These are phyloP conservation scores for Strobilomyces dryophilus DNA, from an alignment of 768 basidiomycete species.

Conservation along the genomic window DNA sequence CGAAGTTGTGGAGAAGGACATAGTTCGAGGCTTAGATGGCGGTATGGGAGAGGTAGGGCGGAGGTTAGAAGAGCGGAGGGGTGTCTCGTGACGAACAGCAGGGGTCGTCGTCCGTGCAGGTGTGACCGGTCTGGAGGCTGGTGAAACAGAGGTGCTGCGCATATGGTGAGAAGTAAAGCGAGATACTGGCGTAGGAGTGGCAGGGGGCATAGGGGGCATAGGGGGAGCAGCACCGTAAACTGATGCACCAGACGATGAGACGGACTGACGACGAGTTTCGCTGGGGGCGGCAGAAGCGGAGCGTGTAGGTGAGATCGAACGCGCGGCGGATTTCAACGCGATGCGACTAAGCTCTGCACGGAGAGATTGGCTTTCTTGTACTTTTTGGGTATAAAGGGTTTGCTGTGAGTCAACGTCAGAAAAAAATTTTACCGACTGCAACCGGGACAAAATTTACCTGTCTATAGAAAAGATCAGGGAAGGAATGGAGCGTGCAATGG, in stretches of 20 bases:
- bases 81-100: conserved; percentile 28
- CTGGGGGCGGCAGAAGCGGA: conserved; percentile 28
- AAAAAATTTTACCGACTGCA: conserved; percentile 3
- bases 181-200: conserved; percentile 44
- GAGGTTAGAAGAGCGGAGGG: conserved; percentile 26
- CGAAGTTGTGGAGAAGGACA: conserved; percentile 44
- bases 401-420: conserved; percentile 39
- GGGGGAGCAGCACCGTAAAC: conserved; percentile 29
- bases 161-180: conserved; percentile 52
- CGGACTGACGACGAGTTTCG: conserved; percentile 29
- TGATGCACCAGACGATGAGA: conserved; percentile 30
- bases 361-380: conserved; percentile 66
- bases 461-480: conserved; percentile 36
- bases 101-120: conserved; percentile 29
- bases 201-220: conserved; percentile 40
- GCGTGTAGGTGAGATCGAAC: conserved; percentile 22
- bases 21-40: conserved; percentile 43
- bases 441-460: conserved; percentile 48
- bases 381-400: conserved; percentile 58
- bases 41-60: conserved; percentile 29
- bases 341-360: conserved; percentile 61
- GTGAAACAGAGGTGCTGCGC: conserved; percentile 51
- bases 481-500: conserved; percentile 3
- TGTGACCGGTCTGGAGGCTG: conserved; percentile 31
- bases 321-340: conserved; percentile 31